These are phyloP conservation scores for Bruguiera parviflora DNA, from an alignment of 345 rosid species.

Conservation along the genomic window DNA sequence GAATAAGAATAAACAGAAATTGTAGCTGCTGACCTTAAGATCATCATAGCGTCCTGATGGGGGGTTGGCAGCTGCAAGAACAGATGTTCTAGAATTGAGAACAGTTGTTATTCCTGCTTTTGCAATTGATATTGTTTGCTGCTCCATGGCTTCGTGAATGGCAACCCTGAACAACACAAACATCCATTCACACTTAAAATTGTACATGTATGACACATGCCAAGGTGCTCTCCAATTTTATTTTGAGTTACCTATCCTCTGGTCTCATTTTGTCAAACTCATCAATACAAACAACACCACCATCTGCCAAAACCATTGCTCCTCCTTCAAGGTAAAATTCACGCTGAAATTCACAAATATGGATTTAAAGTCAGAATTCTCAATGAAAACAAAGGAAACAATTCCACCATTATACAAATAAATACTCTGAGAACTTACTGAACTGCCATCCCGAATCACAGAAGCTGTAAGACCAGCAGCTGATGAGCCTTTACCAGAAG, in stretches of 20 bases:
- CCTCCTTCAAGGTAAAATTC: conserved; percentile 99
- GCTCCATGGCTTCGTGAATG: conserved; percentile 99
- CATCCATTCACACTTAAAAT: conserved; percentile 5
- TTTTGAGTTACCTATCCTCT: conserved; percentile 70
- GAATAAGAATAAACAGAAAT: conserved; percentile 1
- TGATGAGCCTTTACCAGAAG: conserved; percentile 97
- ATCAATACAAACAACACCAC: conserved; percentile 96
- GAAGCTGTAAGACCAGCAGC: conserved; percentile 99
- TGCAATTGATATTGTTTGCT: conserved; percentile 97
- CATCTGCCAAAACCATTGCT: conserved; percentile 99
- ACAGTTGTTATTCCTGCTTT: conserved; percentile 99
- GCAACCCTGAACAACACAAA: conserved; percentile 63
- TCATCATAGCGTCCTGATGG: conserved; percentile 98
- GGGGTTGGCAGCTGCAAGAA: conserved; percentile 98
- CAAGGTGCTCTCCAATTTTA: background rate
- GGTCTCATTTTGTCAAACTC: conserved; percentile 99
- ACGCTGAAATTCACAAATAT: conserved; percentile 44
- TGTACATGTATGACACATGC: background rate
- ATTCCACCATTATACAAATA: background rate
- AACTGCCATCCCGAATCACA: conserved; percentile 77
- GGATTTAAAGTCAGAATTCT: conserved; percentile 21
- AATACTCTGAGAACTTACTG: conserved; percentile 49
- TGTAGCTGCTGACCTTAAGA: conserved; percentile 59
- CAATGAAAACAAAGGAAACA: background rate
- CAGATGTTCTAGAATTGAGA: conserved; percentile 93